Evolutionary conservation across 2,329 filamentous ascomycete genomes (phyloP).

Genomic region (Lomentospora prolificans): DNA sequence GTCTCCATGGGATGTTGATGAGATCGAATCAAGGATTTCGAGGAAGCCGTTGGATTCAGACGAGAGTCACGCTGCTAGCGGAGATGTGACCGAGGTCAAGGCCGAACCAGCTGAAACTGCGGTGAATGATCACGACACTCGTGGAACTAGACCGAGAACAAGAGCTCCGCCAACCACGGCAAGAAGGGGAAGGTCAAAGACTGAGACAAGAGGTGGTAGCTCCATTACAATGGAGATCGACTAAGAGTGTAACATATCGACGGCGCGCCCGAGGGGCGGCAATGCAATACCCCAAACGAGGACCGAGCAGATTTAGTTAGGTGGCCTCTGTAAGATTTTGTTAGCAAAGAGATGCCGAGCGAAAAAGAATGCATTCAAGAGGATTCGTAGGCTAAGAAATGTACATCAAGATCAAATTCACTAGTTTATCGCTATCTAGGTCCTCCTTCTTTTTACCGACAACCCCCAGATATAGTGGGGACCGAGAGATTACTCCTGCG

Average conservation of each 20-base stretch:
- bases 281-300: no score
- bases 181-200: not conserved
- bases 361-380: not conserved
- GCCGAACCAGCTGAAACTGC: not conserved
- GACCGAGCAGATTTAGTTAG: no score
- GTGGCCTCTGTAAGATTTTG: not conserved
- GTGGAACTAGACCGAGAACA: not conserved
- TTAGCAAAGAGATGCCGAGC: not conserved
- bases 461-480: not conserved
- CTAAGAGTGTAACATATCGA: not conserved
- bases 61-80: not conserved
- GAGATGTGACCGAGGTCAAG: not conserved
- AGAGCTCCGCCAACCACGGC: not conserved
- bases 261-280: no score
- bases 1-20: not conserved
- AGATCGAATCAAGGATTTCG: constrained; percentile 3
- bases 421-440: not conserved
- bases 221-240: constrained; percentile 2
- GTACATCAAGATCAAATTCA: not conserved
- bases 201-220: not conserved
- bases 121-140: not conserved
- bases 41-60: not conserved
- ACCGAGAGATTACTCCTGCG: no score
- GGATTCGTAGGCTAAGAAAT: not conserved
- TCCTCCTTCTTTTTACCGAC: not conserved